Percentiles rank a stretch among this genome's conserved stretches.
phyloP scores from a whole-genome alignment of 192 early-diverging fungal species.

The Neocallimastix lanati region DNA sequence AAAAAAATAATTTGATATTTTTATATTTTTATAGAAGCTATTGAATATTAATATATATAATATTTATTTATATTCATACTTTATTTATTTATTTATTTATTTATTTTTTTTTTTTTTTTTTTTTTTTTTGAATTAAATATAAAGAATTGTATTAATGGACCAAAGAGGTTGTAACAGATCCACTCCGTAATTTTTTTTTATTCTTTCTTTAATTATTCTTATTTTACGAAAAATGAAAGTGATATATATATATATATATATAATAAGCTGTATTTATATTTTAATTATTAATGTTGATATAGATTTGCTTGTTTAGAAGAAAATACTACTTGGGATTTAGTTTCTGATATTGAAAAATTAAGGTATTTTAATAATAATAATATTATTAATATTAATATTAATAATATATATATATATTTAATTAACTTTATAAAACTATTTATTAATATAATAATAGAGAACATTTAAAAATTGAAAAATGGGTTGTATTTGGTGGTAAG shows the following conservation, averaged over 20 bases:
- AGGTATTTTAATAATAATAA: slow-evolving; percentile 7
- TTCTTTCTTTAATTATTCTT: neutral
- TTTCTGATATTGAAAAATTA: slow-evolving; percentile 43
- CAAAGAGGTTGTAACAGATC: slow-evolving; percentile 49
- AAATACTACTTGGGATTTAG: slow-evolving; percentile 47
- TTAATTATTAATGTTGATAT: too few relatives aligned
- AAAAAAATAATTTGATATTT: too few relatives aligned
- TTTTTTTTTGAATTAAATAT: too few relatives aligned
- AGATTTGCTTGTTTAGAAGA: slow-evolving; percentile 35
- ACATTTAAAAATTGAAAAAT: slow-evolving; percentile 41
- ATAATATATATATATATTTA: neutral
- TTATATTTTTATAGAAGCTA: too few relatives aligned
- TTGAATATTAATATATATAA: too few relatives aligned
- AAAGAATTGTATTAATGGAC: slow-evolving; percentile 41
- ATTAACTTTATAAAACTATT: neutral
- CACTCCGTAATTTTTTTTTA: slow-evolving; percentile 17
- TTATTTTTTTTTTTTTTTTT: too few relatives aligned
- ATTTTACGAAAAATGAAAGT: too few relatives aligned
- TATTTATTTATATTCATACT: too few relatives aligned
- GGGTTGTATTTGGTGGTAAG: slow-evolving; percentile 52
- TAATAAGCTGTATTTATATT: too few relatives aligned
- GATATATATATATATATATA: too few relatives aligned
- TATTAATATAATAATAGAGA: slow-evolving; percentile 2
- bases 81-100: too few relatives aligned
- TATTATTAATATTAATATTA: neutral